Percentiles rank a stretch among this genome's conserved stretches.
These are phyloP conservation scores for Leucosporidium yakuticum DNA, from an alignment of 768 basidiomycete genomes.

Conservation along the genomic window DNA sequence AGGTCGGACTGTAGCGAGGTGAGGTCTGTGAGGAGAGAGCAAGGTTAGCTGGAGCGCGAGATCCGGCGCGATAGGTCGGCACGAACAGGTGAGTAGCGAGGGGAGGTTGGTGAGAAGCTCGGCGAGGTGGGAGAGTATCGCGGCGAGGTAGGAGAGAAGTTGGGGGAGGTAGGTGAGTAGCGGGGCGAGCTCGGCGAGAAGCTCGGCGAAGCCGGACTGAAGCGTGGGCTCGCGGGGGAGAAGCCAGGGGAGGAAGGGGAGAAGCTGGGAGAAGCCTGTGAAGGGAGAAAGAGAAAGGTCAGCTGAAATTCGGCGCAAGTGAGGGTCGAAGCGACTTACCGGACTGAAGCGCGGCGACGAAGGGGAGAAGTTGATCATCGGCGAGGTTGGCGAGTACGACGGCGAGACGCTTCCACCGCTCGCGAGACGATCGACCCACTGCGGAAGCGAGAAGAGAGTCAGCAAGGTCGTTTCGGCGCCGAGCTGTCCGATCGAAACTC, in stretches of 20 bases:
- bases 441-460: slow-evolving; percentile 77
- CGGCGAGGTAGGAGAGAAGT: slow-evolving; percentile 47
- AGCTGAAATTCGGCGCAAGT: not conserved
- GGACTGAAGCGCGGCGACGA: slow-evolving; percentile 24
- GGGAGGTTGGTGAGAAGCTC: slow-evolving; percentile 37
- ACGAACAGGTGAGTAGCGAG: slow-evolving; percentile 52
- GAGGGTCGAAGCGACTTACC: not conserved
- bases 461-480: slow-evolving; percentile 46
- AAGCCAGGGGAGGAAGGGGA: slow-evolving; percentile 45
- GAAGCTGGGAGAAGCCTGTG: slow-evolving; percentile 35
- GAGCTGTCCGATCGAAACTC: slow-evolving; percentile 56
- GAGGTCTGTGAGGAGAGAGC: not conserved
- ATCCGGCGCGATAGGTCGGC: slow-evolving; percentile 37
- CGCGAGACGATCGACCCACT: slow-evolving; percentile 44
- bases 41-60: slow-evolving; percentile 5
- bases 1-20: slow-evolving; percentile 14
- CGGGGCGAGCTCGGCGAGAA: slow-evolving; percentile 39
- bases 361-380: slow-evolving; percentile 39
- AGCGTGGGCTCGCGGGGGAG: slow-evolving; percentile 35
- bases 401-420: slow-evolving; percentile 39
- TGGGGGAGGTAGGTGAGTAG: slow-evolving; percentile 78
- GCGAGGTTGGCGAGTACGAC: slow-evolving; percentile 46
- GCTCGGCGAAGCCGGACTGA: slow-evolving; percentile 19
- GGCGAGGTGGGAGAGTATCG: slow-evolving; percentile 55
- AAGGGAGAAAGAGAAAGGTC: not conserved